Conservation (phyloP, 2,329 filamentous ascomycete species). For the Mycosphaerella sp. region DNA sequence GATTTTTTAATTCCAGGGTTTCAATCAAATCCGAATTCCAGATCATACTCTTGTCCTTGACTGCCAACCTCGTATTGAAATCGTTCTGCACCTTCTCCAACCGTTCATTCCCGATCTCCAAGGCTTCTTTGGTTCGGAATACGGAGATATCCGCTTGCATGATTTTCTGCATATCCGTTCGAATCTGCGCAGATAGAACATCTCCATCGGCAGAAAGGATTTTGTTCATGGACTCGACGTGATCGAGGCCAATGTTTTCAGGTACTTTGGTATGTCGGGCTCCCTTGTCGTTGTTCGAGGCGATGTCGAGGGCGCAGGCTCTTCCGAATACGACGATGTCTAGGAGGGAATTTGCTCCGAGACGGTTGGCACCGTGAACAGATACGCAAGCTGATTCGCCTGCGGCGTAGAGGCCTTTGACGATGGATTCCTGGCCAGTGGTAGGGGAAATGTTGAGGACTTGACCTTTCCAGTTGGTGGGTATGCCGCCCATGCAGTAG, state of each 20-base stretch:
- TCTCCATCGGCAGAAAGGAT: conserved; percentile 36
- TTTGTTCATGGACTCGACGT: conserved; percentile 30
- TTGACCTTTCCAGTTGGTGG: conserved; percentile 46
- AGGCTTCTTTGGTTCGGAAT: conserved; percentile 39
- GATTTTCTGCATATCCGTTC: conserved; percentile 41
- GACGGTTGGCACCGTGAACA: conserved; percentile 45
- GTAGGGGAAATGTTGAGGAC: conserved; percentile 37
- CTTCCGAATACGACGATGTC: conserved; percentile 48
- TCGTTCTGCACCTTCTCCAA: conserved; percentile 34
- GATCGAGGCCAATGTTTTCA: conserved; percentile 29
- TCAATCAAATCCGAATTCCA: conserved; percentile 47
- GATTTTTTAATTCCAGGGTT: conserved; percentile 43
- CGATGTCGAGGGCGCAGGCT: conserved; percentile 40
- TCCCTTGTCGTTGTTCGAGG: conserved; percentile 36
- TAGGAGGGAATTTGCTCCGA: conserved; percentile 45
- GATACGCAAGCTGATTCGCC: conserved; percentile 46
- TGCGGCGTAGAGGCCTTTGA: conserved; percentile 44
- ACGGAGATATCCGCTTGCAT: conserved; percentile 45
- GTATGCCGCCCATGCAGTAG: conserved; percentile 48
- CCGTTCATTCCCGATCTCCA: conserved; percentile 31
- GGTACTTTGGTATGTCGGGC: conserved; percentile 33
- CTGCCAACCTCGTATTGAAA: conserved; percentile 34
- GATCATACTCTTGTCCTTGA: conserved; percentile 43
- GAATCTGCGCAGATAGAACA: conserved; percentile 35
- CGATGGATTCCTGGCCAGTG: conserved; percentile 37